Evolutionary conservation across 495 filamentous ascomycete species (phyloP).

Genomic region (Penicillium antarcticum): DNA sequence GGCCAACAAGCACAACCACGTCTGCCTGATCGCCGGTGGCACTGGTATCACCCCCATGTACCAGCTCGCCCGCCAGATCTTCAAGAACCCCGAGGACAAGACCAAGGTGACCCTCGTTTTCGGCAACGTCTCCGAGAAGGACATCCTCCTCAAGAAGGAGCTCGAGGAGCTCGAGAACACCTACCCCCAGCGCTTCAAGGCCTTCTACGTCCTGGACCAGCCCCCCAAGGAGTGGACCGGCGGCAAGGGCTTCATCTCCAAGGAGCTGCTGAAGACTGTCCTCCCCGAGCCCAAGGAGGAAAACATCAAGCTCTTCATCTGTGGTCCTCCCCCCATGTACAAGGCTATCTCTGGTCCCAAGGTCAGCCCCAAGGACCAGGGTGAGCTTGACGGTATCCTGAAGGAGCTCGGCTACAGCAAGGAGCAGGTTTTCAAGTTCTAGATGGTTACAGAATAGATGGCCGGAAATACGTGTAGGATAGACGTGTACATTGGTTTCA

Average conservation of each 20-base stretch:
- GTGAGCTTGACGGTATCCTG: constrained; percentile 78
- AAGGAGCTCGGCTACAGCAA: constrained; percentile 87
- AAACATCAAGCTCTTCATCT: constrained; percentile 91
- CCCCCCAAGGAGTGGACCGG: constrained; percentile 78
- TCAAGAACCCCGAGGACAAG: constrained; percentile 92
- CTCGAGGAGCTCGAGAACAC: constrained; percentile 80
- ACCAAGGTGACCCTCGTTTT: constrained; percentile 95
- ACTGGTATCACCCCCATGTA: constrained; percentile 95
- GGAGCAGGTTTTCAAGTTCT: constrained; percentile 99
- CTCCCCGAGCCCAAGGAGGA: constrained; percentile 83
- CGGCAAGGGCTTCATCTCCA: constrained; percentile 73
- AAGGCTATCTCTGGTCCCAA: constrained; percentile 87
- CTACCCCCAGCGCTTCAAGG: constrained; percentile 88
- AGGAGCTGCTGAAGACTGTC: constrained; percentile 89
- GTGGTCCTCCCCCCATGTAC: constrained; percentile 89
- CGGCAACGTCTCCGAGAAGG: constrained; percentile 80
- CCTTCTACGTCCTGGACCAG: constrained; percentile 85
- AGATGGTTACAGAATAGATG: constrained; percentile 32
- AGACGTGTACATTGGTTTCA: constrained; percentile 19
- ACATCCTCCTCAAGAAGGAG: constrained; percentile 85
- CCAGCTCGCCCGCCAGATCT: constrained; percentile 81
- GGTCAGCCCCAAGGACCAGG: constrained; percentile 86
- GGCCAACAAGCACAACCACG: constrained; percentile 91
- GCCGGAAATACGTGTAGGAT: not conserved
- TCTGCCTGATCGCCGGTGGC: constrained; percentile 89